Evolutionary conservation across 2,329 filamentous ascomycete genomes (phyloP), one percentile per base, ranked within the genome.

Genomic region (Botrytis elliptica): DNA sequence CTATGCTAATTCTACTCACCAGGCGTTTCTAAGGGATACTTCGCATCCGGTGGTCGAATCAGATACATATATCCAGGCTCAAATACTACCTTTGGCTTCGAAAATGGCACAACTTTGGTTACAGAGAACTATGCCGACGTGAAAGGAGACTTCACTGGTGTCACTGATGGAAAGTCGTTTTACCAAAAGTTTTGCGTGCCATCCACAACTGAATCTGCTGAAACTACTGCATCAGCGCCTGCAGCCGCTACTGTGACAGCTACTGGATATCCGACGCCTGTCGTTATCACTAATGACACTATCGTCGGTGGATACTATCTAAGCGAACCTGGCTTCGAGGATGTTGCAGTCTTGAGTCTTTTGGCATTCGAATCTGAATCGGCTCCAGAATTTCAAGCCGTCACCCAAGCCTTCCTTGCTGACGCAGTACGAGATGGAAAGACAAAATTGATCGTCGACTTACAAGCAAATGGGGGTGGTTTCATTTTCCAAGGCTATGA

Each of bases 391-490:
- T 81, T 81, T 59, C 80, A 81, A 68, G 66, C 73, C 29, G 75
- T 80, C 1, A 76, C 72, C 12, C 70, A 80, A 67, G 72, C 81
- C 7, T 84, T 90, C 76, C 82, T 90, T 25, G 81, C 83, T 0
- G 81, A 83, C 59, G 85, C 85, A 20, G 84, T 85, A 60, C 75
- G 80, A 2, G 82, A 83, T 2, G 84, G 85, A 3, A 90, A 89
- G 79, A 87, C 83, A 2, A 90, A 88, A 79, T 83, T 93, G 8
- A 84, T 93, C 44, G 87, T 93, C 74, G 91, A 93, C 75, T 78
- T 92, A 10, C 85, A 87, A 6, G 84, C 83, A 3, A 93, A 93
- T 76, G 84, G 83, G 0, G 91, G 90, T 57, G 90, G 91, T 1
- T 81, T 81, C 63, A 78, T 88, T 22, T 77, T 82, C 12, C 82